These are phyloP conservation scores for Erucastrum elatum DNA, from an alignment of 345 rosid genomes.

Conservation along the genomic window DNA sequence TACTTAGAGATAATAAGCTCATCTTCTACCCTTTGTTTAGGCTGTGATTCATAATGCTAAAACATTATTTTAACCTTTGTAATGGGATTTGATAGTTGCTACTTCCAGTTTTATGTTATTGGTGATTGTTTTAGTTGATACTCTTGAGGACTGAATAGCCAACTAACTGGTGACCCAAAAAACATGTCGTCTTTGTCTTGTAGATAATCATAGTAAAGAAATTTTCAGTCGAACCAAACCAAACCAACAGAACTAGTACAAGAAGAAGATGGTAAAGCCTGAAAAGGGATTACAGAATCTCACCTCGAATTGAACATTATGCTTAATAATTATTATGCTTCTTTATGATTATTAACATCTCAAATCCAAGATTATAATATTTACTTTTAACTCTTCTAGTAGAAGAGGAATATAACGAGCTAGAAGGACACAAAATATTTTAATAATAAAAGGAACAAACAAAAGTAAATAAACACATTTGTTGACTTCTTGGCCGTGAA, in stretches of 20 bases:
- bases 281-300: no score
- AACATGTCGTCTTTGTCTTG: neutral
- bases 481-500: neutral
- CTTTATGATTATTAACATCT: neutral
- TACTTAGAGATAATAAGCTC: neutral
- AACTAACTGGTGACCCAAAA: neutral
- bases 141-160: neutral
- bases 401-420: neutral
- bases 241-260: neutral
- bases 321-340: no score
- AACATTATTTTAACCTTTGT: neutral
- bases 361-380: neutral
- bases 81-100: neutral
- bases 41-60: neutral
- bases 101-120: neutral
- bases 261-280: no score
- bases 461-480: neutral
- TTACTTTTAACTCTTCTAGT: neutral
- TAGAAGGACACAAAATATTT: neutral
- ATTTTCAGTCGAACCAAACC: constrained; percentile 7
- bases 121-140: neutral
- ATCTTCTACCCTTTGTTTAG: neutral
- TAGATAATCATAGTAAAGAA: neutral
- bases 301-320: no score
- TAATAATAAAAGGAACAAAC: neutral